These are phyloP conservation scores for Boletus edulis DNA, from an alignment of 768 basidiomycete genomes.

Conservation along the genomic window DNA sequence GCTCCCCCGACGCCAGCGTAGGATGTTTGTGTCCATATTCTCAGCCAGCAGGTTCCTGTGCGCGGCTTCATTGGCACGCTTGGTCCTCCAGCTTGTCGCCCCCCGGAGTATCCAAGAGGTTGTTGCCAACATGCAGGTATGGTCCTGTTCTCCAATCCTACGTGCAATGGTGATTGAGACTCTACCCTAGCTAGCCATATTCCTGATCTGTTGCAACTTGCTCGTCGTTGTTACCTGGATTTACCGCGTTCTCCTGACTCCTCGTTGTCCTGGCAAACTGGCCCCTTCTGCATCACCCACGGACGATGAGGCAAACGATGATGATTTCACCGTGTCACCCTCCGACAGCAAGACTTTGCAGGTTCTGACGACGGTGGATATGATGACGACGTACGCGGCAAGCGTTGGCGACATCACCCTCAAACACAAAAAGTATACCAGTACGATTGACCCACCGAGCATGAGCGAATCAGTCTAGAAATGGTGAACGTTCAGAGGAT, in stretches of 20 bases:
- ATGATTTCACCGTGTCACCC: not conserved
- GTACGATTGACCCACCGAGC: no score
- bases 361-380: no score
- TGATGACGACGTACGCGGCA: no score
- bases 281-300: no score
- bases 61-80: not conserved
- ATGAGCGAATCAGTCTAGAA: no score
- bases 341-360: no score
- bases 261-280: not conserved
- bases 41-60: conserved; percentile 10
- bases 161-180: not conserved
- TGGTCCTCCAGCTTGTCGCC: not conserved
- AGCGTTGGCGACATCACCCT: no score
- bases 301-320: not conserved
- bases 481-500: no score
- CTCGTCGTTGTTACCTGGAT: conserved; percentile 11
- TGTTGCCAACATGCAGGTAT: not conserved
- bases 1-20: conserved; percentile 14
- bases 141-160: not conserved
- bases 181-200: not conserved
- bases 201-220: conserved; percentile 14
- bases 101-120: not conserved
- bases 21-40: conserved; percentile 17
- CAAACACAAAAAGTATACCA: no score
- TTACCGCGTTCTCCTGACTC: conserved; percentile 2